phyloP scores from a whole-genome alignment of 305 asterid species.

The Fraxinus velutina region DNA sequence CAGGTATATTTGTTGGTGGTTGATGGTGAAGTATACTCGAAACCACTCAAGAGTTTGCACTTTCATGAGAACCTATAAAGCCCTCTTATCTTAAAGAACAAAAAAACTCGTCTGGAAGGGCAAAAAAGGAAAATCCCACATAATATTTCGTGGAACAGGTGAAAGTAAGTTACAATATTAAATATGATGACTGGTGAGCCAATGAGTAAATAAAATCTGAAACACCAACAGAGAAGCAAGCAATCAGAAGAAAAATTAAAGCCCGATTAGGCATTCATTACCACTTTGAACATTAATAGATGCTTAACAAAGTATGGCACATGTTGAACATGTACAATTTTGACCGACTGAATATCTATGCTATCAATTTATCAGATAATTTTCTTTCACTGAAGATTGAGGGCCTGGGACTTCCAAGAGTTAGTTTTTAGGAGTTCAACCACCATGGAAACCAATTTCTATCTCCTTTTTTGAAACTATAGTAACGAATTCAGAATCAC shows the following conservation, averaged over 20 bases:
- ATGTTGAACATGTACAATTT: not conserved
- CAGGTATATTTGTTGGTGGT: not conserved
- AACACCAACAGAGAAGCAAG: slow-evolving; percentile 11
- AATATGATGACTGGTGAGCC: not conserved
- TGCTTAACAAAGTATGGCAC: not conserved
- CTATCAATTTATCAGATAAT: not conserved
- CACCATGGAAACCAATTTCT: not conserved
- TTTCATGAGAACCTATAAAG: not conserved
- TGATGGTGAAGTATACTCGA: not conserved
- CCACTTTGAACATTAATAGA: not conserved
- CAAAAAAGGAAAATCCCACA: slow-evolving; percentile 1
- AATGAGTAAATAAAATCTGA: not conserved
- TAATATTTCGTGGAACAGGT: not conserved
- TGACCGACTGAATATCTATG: not conserved
- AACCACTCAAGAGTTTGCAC: not conserved
- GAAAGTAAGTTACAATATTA: not conserved
- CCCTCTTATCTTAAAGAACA: not conserved
- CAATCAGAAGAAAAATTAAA: slow-evolving; percentile 4
- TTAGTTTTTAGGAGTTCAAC: not conserved
- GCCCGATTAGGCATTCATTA: not conserved
- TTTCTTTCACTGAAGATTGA: not conserved
- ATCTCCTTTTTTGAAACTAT: not conserved
- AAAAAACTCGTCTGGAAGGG: not conserved
- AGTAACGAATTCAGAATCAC: not conserved
- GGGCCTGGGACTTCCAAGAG: slow-evolving; percentile 5